Percentiles rank a stretch among this genome's conserved stretches.
Evolutionary conservation across 2,329 filamentous ascomycete genomes (phyloP).

Genomic region (Xylogone sp.): DNA sequence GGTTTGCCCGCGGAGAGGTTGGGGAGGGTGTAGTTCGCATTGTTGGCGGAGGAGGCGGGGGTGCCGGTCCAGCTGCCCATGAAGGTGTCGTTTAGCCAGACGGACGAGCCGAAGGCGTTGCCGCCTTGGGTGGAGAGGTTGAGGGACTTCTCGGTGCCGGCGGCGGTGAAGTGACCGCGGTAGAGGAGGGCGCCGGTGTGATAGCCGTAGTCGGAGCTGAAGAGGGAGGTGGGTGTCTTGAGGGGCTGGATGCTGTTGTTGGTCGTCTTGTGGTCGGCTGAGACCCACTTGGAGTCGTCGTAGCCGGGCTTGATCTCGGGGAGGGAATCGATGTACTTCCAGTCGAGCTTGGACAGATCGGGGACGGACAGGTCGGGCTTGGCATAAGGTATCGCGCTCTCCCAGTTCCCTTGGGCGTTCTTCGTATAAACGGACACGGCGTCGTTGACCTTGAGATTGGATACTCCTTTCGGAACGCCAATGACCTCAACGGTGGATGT

Average conservation of each 20-base stretch:
- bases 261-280: background rate
- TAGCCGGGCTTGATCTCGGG: conserved; percentile 37
- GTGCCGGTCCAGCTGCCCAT: conserved; percentile 52
- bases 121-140: conserved; percentile 18
- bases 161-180: conserved; percentile 37
- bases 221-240: conserved; percentile 63
- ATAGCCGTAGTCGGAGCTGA: conserved; percentile 61
- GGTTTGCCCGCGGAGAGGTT: conserved; percentile 37
- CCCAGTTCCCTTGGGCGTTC: background rate
- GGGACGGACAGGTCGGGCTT: conserved; percentile 51
- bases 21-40: conserved; percentile 44
- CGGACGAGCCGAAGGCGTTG: conserved; percentile 1
- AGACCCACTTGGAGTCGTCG: conserved; percentile 35
- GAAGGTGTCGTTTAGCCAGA: conserved; percentile 48
- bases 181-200: conserved; percentile 41
- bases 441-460: conserved; percentile 49
- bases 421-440: background rate
- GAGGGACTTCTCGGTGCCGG: conserved; percentile 17
- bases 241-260: conserved; percentile 52
- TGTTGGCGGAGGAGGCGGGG: conserved; percentile 33
- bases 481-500: conserved; percentile 37
- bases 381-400: conserved; percentile 35
- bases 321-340: conserved; percentile 38
- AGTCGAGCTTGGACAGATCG: conserved; percentile 43
- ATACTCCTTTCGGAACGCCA: conserved; percentile 42